These are phyloP conservation scores for Candida maesae DNA, from an alignment of 805 yeast genomes.

Conservation along the genomic window DNA sequence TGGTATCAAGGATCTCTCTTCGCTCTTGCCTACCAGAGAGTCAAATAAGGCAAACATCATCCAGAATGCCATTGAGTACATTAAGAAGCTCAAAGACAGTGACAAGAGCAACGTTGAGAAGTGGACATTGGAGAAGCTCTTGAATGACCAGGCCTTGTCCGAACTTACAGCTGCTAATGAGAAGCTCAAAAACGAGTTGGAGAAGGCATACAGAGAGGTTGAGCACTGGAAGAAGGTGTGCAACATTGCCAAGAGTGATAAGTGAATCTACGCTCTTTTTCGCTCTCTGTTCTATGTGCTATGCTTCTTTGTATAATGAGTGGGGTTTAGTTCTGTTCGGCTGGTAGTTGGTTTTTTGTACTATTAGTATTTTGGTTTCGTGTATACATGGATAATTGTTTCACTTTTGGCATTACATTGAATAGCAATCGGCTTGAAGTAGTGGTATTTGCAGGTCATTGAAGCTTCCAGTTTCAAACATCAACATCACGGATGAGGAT, in stretches of 20 bases:
- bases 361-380: too few species aligned
- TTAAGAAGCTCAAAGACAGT: constrained; percentile 83
- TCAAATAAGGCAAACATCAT: constrained; percentile 89
- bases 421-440: too few species aligned
- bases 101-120: constrained; percentile 88
- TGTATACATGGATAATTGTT: too few species aligned
- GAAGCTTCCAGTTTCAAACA: constrained; percentile 6
- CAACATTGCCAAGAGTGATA: constrained; percentile 5
- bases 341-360: not conserved
- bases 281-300: too few species aligned
- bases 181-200: constrained; percentile 81
- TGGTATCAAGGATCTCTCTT: constrained; percentile 80
- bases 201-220: constrained; percentile 86
- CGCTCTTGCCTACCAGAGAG: constrained; percentile 75
- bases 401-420: too few species aligned
- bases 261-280: too few species aligned
- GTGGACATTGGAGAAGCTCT: constrained; percentile 89
- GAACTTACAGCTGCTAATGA: constrained; percentile 85
- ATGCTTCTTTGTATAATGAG: too few species aligned
- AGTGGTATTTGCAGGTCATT: not conserved
- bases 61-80: constrained; percentile 85
- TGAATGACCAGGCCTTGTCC: constrained; percentile 86
- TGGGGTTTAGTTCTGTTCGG: not conserved
- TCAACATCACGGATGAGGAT: constrained; percentile 57
- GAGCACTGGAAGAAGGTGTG: constrained; percentile 68